Base-by-base conservation (phyloP, 2,329 filamentous ascomycete species). In the Stagonosporopsis rhizophila region DNA sequence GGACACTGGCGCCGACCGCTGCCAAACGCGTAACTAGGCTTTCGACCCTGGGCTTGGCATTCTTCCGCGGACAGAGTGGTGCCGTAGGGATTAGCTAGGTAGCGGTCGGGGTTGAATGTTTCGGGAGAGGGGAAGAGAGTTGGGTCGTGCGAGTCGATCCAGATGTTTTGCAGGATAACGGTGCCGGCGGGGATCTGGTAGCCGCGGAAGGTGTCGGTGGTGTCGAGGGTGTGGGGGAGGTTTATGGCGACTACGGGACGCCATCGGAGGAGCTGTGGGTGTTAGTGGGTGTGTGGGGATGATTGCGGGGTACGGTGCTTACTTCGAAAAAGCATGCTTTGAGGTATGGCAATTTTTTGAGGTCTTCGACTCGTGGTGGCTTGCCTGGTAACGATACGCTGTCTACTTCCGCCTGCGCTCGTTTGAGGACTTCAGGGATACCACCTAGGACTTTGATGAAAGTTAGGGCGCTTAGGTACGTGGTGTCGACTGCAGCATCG, bases 201-300 rank as follows among this genome's bases (percentile, higher is more conserved):
- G 3, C 80, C 81, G 25, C 75, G 74, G 59, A 81, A 83, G 2
- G 72, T 68, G 50, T 84, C 80, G 34, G 83, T 80, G 6, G 76
- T 65, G 1, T 73, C 77, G 0, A 75, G 72, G 0, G 78, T 77
- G 51, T 83, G 81, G 0, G 80, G 81, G 0, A 78, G 70, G 0
- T 76, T 79, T 1, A 76, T 58, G 0, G 79, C 76, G 0, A 73
- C 72, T 0, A 79, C 74, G 0, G 70, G 64, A 0, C 75, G 74
- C 51, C 74, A 75, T 6, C 73, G 64, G 6, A 75, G 58, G 4
- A 38, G 49, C 54, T 77, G 69, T n/a, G 11, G 12, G 5, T 46
- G 72, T 52, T 1, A 75, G 51, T 0, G 3, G 32, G n/a, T 42
- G 6, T 9, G 11, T n/a, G 12, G 4, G n/a, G n/a, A 3, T 19